Conservation (phyloP, 306 rosid species). For the Cucurbita maxima region DNA sequence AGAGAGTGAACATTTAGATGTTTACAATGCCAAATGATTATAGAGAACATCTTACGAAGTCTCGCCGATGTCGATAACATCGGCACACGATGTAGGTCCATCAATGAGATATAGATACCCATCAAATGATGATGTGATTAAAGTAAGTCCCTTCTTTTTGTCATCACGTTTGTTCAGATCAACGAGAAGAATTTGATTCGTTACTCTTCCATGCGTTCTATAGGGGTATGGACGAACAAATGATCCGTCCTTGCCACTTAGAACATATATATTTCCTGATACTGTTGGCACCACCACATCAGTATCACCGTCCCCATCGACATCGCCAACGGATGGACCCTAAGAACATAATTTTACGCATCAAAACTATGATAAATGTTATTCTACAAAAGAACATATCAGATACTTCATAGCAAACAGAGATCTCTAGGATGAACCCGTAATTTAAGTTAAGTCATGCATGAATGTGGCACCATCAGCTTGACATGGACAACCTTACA, state of each 20-base stretch:
- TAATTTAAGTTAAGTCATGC: not conserved
- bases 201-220: slow-evolving; percentile 85
- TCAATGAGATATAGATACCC: slow-evolving; percentile 91
- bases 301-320: slow-evolving; percentile 93
- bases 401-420: not conserved
- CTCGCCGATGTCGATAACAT: slow-evolving; percentile 98
- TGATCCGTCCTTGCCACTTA: slow-evolving; percentile 90
- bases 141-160: slow-evolving; percentile 74
- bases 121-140: slow-evolving; percentile 86
- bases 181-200: slow-evolving; percentile 89
- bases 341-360: slow-evolving; percentile 16
- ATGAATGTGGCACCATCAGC: not conserved
- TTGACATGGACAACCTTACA: not conserved
- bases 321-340: slow-evolving; percentile 87
- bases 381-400: not conserved
- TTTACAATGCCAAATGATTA: slow-evolving; percentile 3
- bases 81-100: slow-evolving; percentile 90
- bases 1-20: not conserved
- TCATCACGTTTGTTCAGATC: slow-evolving; percentile 64
- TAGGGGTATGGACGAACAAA: slow-evolving; percentile 67
- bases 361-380: not conserved
- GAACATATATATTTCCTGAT: slow-evolving; percentile 87
- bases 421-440: not conserved
- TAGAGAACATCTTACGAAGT: slow-evolving; percentile 61
- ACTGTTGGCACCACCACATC: slow-evolving; percentile 85